Percentiles rank a stretch among this genome's conserved stretches.
Evolutionary conservation across 139 green algal species (phyloP).

Genomic region (Pleodorina starrii): DNA sequence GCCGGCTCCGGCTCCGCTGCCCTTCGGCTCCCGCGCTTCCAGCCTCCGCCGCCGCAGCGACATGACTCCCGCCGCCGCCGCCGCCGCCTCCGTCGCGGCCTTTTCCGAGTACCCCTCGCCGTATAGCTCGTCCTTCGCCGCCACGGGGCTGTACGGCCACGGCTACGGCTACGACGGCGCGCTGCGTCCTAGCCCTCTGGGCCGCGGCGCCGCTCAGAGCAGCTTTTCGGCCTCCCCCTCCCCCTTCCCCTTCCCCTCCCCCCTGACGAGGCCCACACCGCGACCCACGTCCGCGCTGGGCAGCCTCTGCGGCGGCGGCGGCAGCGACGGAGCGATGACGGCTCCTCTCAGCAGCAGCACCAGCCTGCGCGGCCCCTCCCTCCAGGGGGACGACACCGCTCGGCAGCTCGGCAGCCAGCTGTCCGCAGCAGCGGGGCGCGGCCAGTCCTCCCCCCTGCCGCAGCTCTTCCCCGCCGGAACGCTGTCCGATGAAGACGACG

Average conservation of each 20-base stretch:
- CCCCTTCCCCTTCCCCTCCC: too few species aligned
- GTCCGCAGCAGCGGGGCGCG: not conserved
- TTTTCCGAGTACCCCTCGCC: not conserved
- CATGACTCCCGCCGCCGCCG: not conserved
- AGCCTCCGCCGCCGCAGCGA: conserved; percentile 36
- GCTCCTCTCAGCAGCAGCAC: conserved; percentile 12
- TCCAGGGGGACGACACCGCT: not conserved
- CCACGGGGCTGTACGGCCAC: not conserved
- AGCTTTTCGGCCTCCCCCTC: not conserved
- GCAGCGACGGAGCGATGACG: not conserved
- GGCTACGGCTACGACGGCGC: not conserved
- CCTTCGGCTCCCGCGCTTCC: not conserved
- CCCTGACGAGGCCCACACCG: too few species aligned
- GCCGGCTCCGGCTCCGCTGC: not conserved
- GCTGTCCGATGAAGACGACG: not conserved
- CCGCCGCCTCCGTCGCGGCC: not conserved
- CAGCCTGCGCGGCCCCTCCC: not conserved
- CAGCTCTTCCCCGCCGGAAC: not conserved
- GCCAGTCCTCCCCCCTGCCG: conserved; percentile 36
- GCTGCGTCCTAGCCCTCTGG: conserved; percentile 14
- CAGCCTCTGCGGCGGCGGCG: not conserved
- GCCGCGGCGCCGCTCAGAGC: not conserved
- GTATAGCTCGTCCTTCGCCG: not conserved
- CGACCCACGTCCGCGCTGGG: not conserved
- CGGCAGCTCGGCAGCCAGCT: not conserved